Evolutionary conservation across 331 rosid genomes (phyloP), one percentile per base, ranked within the genome.

Genomic region (Acacia concinna): DNA sequence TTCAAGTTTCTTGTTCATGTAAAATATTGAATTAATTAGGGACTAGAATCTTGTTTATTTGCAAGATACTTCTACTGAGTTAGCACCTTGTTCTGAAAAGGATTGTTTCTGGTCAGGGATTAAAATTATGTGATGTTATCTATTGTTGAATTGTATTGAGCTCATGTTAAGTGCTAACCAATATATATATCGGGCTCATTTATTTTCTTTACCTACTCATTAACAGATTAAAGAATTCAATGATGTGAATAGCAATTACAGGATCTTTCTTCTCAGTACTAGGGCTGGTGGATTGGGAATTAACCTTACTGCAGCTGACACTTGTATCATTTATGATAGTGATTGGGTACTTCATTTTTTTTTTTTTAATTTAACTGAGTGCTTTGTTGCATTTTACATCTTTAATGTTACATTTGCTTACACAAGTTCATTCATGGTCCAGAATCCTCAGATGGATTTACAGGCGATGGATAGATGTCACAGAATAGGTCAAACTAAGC

Each of bases 401-500:
- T 71, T 71, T 43, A 69, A 1, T 51, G n/a, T 68, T 32, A 43
- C 30, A 47, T 28, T 15, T 65, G 41, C 76, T 75, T 38, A n/a
- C 38, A 1, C n/a, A 52, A 51, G 34, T 81, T 71, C 46, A 40
- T 71, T 75, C 79, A 84, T 78, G 68, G 69, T 47, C 54, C 90
- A 96, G 98, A 93, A 96, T 89, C 99, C 99, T 71, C 99, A 96
- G 82, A 88, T 88, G 90, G 99, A 96, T 91, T 82, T 96, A 84
- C 99, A 96, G 79, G 99, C 98, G 77, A 96, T 96, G 99, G 98
- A 96, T 87, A 88, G 99, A 83, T 96, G 99, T 68, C 99, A 96
- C 74, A 89, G 97, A 79, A 96, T 93, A 23, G 98, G 98, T 75
- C 99, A 96, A 88, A 89, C 97, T 5, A 96, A 91, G 77, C 99